Base-by-base conservation (phyloP, 495 filamentous ascomycete species). In the Penicillium pulvis region DNA sequence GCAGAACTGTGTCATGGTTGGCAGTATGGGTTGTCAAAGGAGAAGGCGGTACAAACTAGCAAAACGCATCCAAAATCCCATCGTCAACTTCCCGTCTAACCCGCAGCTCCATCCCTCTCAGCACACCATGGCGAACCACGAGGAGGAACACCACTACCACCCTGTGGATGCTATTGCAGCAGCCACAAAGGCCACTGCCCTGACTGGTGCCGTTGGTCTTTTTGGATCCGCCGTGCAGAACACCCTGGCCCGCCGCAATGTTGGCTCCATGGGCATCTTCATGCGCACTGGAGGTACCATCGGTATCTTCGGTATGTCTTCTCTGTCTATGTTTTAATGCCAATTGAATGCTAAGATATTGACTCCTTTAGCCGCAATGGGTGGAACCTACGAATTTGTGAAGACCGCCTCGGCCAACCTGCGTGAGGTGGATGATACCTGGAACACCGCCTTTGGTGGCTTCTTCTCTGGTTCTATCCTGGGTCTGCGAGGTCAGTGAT, bases 141-240 rank as follows among this genome's bases (percentile, higher is more conserved):
- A 61, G 20, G 80, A 79, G 71, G 79, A 83, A 58, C 75, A 82
- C 57, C 65, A 65, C 60, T 95, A 92, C 71, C 85, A 90, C 45
- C 88, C 89, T 49, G 83, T 87, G 69, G 93, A 97, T 84, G 87
- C 93, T 58, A 75, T 98, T 59, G 71, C 76, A 51, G 78, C 79
- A 41, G 81, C 87, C 28, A 70, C 90, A 68, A 84, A 83, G 64
- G 82, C 85, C 52, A 86, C 84, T 39, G 58, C 84, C 58, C 69
- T 91, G 57, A 84, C 83, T 52, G 89, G 87, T 69, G 74, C 77
- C 45, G 82, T 83, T 44, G 95, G 94, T 61, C 71, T 88, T 43
- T 78, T 90, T 68, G 66, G 87, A 52, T 87, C 93, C 6, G 89
- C 90, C 30, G 79, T 93, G 51, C 91, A 92, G 77, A 97, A 95